Percentiles rank a stretch among this genome's conserved stretches.
phyloP scores from a whole-genome alignment of 176 grass and related monocot species.

The Bromus sterilis region DNA sequence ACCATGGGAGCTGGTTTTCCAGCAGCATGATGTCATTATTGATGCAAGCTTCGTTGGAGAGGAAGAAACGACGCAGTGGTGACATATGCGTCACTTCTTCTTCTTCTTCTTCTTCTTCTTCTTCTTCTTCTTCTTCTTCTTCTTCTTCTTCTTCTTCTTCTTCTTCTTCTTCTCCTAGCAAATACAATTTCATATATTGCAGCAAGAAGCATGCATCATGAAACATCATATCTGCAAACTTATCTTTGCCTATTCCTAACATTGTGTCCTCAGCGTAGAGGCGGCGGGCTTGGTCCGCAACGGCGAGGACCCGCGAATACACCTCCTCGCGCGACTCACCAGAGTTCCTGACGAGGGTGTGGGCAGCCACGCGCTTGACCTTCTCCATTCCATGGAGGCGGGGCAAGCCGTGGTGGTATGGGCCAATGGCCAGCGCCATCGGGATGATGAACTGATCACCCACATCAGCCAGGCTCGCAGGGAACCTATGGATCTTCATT shows the following conservation, averaged over 20 bases:
- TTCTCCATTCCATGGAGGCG: neutral
- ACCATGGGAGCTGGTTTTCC: slow-evolving; percentile 12
- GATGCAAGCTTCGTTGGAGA: neutral
- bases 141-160: too few relatives aligned
- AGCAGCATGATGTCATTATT: neutral
- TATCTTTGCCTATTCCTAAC: neutral
- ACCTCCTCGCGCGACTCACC: neutral
- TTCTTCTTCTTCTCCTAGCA: too few relatives aligned
- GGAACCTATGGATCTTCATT: neutral
- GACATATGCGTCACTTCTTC: too few relatives aligned
- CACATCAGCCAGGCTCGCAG: neutral
- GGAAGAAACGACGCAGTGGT: neutral
- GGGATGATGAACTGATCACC: neutral
- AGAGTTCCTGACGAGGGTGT: neutral
- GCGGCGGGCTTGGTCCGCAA: neutral
- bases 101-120: too few relatives aligned
- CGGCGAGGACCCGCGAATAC: neutral
- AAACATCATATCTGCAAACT: neutral
- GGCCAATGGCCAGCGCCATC: neutral
- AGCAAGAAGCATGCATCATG: slow-evolving; percentile 5
- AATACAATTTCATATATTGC: too few relatives aligned
- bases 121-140: too few relatives aligned
- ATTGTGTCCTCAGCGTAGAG: neutral
- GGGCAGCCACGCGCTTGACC: neutral
- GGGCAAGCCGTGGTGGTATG: neutral